Conservation (phyloP, 352 stramenopile species). For the Synura sp. region DNA sequence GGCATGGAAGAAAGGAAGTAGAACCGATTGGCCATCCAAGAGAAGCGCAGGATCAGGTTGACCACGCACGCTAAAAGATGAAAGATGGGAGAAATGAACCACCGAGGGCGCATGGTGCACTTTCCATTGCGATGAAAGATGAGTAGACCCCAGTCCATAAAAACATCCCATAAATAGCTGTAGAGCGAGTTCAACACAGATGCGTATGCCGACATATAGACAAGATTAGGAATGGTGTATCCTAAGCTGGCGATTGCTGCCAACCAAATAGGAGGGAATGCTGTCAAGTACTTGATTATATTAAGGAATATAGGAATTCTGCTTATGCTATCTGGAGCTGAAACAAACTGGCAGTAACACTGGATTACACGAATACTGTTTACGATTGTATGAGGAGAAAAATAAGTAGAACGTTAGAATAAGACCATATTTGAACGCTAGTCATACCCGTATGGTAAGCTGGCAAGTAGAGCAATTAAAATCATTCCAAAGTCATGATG, state of each 20-base stretch:
- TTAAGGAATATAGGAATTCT: constrained; percentile 43
- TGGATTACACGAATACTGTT: constrained; percentile 47
- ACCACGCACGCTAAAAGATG: constrained; percentile 44
- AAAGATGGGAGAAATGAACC: too few relatives aligned
- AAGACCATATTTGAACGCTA: background rate
- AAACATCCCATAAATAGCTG: constrained; percentile 45
- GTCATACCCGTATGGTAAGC: constrained; percentile 45
- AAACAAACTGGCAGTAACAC: constrained; percentile 44
- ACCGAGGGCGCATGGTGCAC: too few relatives aligned
- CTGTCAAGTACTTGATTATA: constrained; percentile 47
- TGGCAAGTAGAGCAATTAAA: constrained; percentile 36
- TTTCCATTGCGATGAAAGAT: constrained; percentile 26
- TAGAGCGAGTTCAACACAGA: constrained; percentile 3
- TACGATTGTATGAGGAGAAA: background rate
- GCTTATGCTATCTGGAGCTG: constrained; percentile 36
- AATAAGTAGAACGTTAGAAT: background rate
- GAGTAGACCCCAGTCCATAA: constrained; percentile 49
- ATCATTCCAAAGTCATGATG: constrained; percentile 36
- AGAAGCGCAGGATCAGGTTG: constrained; percentile 44
- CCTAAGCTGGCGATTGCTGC: background rate
- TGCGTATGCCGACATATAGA: background rate
- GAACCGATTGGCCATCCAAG: constrained; percentile 43
- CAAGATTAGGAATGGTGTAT: background rate
- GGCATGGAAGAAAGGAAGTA: background rate
- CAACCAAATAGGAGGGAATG: constrained; percentile 47